phyloP scores from a whole-genome alignment of 1,284 basidiomycete genomes.

The Cutaneotrichosporon spelunceum region DNA sequence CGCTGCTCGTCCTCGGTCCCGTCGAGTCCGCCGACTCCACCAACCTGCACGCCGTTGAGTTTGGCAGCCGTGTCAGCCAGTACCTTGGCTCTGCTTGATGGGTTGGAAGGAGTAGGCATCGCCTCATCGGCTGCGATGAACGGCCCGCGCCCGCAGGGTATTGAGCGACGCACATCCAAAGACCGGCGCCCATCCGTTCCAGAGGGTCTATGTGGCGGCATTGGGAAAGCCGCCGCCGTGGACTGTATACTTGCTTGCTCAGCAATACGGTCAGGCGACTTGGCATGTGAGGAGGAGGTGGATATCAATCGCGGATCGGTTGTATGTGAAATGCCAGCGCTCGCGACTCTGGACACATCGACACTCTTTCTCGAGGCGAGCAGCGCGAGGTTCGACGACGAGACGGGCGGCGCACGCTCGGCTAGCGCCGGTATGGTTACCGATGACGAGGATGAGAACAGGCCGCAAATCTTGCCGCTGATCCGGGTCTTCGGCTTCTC shows the following conservation, averaged over 20 bases:
- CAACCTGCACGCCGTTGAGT: conserved; percentile 26
- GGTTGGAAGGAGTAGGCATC: neutral
- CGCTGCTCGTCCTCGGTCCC: conserved; percentile 44
- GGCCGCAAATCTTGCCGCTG: conserved; percentile 37
- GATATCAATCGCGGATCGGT: conserved; percentile 1
- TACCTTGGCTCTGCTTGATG: neutral
- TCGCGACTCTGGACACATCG: neutral
- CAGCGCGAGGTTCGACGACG: conserved; percentile 13
- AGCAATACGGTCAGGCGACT: neutral
- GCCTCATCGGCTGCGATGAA: conserved; percentile 4
- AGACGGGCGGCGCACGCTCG: conserved; percentile 23
- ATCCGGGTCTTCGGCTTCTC: conserved; percentile 36
- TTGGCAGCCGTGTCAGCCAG: conserved; percentile 23
- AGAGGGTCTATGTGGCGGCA: neutral
- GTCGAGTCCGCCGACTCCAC: conserved; percentile 38
- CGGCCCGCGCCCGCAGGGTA: neutral
- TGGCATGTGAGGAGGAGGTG: neutral
- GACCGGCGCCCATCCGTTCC: neutral
- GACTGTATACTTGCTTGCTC: neutral
- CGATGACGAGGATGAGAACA: conserved; percentile 35
- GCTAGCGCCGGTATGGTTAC: conserved; percentile 18
- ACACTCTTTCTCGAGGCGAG: conserved; percentile 7
- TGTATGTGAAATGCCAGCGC: neutral
- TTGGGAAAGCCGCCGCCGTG: conserved; percentile 2
- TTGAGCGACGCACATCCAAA: neutral